Conservation (phyloP, 331 rosid genomes). For the Acacia pycnantha region DNA sequence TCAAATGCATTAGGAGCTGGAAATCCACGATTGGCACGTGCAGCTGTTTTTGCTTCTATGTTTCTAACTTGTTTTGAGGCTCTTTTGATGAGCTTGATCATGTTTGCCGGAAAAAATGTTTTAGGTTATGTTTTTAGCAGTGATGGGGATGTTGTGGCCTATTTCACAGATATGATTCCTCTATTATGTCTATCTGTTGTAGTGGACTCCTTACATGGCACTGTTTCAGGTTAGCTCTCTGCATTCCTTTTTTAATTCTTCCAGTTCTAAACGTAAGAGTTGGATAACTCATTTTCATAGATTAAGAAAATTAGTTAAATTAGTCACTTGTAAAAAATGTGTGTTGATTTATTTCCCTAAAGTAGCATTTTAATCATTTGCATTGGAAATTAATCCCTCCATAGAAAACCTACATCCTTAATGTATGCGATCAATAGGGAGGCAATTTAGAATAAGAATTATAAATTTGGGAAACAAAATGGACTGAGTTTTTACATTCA, state of each 20-base stretch:
- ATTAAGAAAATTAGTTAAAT: no score
- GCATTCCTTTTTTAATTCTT: neutral
- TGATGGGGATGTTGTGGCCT: slow-evolving; percentile 48
- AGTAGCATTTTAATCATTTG: no score
- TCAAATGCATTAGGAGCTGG: slow-evolving; percentile 63
- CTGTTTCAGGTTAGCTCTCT: slow-evolving; percentile 43
- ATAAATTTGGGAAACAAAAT: no score
- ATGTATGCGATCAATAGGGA: no score
- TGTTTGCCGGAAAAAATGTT: slow-evolving; percentile 32
- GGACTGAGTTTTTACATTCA: no score
- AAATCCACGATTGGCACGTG: slow-evolving; percentile 35
- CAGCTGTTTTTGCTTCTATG: slow-evolving; percentile 41
- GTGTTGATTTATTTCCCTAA: no score
- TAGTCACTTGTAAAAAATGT: no score
- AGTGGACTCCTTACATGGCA: slow-evolving; percentile 38
- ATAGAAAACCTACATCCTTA: neutral
- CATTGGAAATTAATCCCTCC: neutral
- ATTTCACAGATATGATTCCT: slow-evolving; percentile 48
- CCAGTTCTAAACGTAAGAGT: neutral
- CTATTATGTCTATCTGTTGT: slow-evolving; percentile 39
- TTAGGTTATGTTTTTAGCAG: slow-evolving; percentile 48
- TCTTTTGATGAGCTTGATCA: slow-evolving; percentile 33
- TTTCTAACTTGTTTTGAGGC: slow-evolving; percentile 38
- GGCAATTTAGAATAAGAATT: no score
- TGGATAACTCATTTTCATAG: neutral